Conservation (phyloP, 345 rosid genomes). For the Eutrema yunnanense region DNA sequence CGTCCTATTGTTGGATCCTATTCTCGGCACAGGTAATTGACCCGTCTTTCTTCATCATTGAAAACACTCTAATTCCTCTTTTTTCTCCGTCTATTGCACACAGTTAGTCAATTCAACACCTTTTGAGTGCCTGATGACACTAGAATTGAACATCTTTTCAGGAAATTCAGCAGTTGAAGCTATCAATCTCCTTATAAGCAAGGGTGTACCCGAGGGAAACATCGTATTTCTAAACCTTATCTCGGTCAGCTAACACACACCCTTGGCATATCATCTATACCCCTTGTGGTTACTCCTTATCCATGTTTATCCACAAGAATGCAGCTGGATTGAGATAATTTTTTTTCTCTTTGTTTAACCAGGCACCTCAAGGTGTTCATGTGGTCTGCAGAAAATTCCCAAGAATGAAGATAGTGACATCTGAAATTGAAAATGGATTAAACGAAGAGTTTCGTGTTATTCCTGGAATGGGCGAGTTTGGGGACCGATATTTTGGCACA, state of each 20-base stretch:
- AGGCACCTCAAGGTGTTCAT: slow-evolving; percentile 99
- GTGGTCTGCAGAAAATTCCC: slow-evolving; percentile 92
- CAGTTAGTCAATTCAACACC: background rate
- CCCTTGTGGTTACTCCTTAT: background rate
- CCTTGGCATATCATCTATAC: background rate
- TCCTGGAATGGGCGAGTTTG: slow-evolving; percentile 98
- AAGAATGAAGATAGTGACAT: slow-evolving; percentile 92
- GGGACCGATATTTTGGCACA: slow-evolving; percentile 95
- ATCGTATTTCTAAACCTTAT: slow-evolving; percentile 96
- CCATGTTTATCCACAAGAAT: slow-evolving; percentile 18
- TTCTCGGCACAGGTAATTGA: slow-evolving; percentile 83
- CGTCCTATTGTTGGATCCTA: slow-evolving; percentile 88
- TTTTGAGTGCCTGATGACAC: background rate
- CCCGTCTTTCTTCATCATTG: background rate
- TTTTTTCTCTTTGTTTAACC: slow-evolving; percentile 12
- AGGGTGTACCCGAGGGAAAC: slow-evolving; percentile 88
- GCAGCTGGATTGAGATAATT: slow-evolving; percentile 16
- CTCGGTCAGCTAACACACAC: slow-evolving; percentile 48
- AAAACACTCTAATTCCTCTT: background rate
- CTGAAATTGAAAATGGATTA: slow-evolving; percentile 89
- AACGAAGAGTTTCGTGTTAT: slow-evolving; percentile 89
- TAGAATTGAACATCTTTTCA: slow-evolving; percentile 24
- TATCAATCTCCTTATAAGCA: slow-evolving; percentile 69
- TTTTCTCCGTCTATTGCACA: background rate
- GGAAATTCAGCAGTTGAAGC: slow-evolving; percentile 98